These are phyloP conservation scores for Eimeria tenella DNA, from an alignment of 169 alveolate species.

Conservation along the genomic window DNA sequence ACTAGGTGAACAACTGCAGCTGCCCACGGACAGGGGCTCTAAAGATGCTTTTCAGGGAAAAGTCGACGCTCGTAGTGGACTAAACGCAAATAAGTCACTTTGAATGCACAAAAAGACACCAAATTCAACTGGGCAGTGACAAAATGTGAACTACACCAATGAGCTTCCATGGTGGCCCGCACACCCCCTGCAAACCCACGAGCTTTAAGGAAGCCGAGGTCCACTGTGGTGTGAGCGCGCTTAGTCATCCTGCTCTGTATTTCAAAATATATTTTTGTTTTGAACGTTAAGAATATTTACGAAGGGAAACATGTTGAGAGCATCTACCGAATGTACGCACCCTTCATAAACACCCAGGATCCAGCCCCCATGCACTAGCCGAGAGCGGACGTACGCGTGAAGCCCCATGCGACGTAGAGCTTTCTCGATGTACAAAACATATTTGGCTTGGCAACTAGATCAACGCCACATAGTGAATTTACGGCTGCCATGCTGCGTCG, in stretches of 20 bases:
- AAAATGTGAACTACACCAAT: not conserved
- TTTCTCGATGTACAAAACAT: too few species aligned
- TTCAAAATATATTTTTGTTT: not conserved
- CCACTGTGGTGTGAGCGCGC: slow-evolving; percentile 21
- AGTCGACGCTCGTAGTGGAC: not conserved
- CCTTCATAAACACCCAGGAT: slow-evolving; percentile 1
- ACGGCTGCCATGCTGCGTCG: too few species aligned
- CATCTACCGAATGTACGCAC: slow-evolving; percentile 36
- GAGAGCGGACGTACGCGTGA: not conserved
- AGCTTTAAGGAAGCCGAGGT: not conserved
- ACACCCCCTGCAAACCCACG: not conserved
- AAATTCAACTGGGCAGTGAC: not conserved
- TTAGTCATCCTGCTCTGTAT: too few species aligned
- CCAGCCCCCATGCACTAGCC: slow-evolving; percentile 24
- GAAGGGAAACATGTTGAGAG: not conserved
- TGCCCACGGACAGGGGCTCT: too few species aligned
- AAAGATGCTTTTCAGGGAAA: not conserved
- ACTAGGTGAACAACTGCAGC: too few species aligned
- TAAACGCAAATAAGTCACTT: not conserved
- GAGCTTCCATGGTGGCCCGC: slow-evolving; percentile 21
- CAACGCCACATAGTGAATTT: too few species aligned
- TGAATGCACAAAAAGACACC: not conserved
- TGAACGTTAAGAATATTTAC: not conserved
- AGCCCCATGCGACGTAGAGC: too few species aligned
- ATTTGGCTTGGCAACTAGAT: too few species aligned